Evolutionary conservation across 75 land plant species (phyloP).

Genomic region (Selaginella tamariscina): DNA sequence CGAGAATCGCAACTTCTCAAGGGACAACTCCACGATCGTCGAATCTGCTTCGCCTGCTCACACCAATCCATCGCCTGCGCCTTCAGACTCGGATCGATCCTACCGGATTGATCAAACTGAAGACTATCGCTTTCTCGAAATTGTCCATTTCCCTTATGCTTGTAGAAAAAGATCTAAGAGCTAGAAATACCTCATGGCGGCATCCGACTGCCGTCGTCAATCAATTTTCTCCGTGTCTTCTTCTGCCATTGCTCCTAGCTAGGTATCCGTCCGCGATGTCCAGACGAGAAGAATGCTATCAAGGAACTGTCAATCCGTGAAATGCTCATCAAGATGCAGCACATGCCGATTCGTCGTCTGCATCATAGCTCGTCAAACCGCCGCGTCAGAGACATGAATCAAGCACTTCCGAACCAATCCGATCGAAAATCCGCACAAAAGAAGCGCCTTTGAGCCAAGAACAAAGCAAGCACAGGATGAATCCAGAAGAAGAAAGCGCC

Average conservation of each 20-base stretch:
- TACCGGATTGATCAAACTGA: constrained; percentile 73
- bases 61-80: constrained; percentile 47
- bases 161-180: not conserved
- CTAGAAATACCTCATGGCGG: not conserved
- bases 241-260: not conserved
- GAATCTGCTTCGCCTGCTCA: constrained; percentile 45
- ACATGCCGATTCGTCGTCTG: no score
- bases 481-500: no score
- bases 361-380: no score
- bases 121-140: constrained; percentile 73
- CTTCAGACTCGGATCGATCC: constrained; percentile 43
- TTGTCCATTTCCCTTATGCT: constrained; percentile 46
- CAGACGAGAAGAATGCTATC: not conserved
- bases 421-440: no score
- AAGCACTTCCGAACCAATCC: no score
- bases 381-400: no score
- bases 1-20: constrained; percentile 43
- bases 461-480: no score
- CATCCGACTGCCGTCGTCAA: not conserved
- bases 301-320: not conserved
- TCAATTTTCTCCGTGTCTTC: not conserved
- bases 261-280: not conserved
- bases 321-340: not conserved
- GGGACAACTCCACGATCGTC: constrained; percentile 39
- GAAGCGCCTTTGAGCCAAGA: no score